Conservation (phyloP, 1,139 yeast species). For the Geotrichum klebahnii region DNA sequence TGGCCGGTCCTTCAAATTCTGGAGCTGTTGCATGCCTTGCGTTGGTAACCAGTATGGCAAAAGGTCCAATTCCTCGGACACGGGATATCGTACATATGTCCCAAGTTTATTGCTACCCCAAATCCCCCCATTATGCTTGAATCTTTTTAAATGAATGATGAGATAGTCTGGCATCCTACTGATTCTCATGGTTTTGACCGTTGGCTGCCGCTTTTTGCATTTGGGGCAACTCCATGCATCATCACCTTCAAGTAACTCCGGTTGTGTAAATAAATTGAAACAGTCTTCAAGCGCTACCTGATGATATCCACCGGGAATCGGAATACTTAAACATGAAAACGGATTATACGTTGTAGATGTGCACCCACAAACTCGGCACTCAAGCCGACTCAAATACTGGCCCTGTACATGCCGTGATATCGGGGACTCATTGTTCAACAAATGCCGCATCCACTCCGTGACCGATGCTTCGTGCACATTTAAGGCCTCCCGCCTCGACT, state of each 20-base stretch:
- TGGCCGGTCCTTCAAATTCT: slow-evolving; percentile 57
- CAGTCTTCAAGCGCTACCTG: slow-evolving; percentile 56
- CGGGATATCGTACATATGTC: slow-evolving; percentile 58
- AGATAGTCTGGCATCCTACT: slow-evolving; percentile 70
- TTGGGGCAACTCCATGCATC: slow-evolving; percentile 88
- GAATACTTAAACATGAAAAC: slow-evolving; percentile 70
- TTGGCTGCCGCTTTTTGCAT: slow-evolving; percentile 64
- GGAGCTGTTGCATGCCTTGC: slow-evolving; percentile 29
- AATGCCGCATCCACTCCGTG: slow-evolving; percentile 90
- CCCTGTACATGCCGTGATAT: slow-evolving; percentile 88
- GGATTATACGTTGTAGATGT: slow-evolving; percentile 89
- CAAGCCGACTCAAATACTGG: slow-evolving; percentile 75
- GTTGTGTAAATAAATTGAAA: slow-evolving; percentile 61
- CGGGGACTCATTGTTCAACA: slow-evolving; percentile 77
- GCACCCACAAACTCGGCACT: slow-evolving; percentile 66
- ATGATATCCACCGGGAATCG: slow-evolving; percentile 50
- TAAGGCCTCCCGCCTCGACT: slow-evolving; percentile 63
- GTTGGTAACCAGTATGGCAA: slow-evolving; percentile 57
- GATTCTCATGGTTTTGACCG: slow-evolving; percentile 64
- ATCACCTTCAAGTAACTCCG: slow-evolving; percentile 69
- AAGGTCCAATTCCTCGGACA: slow-evolving; percentile 51
- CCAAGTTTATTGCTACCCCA: slow-evolving; percentile 52
- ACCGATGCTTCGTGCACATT: slow-evolving; percentile 84
- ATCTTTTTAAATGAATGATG: slow-evolving; percentile 76
- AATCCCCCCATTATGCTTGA: slow-evolving; percentile 45